Percentiles rank a stretch among this genome's conserved stretches.
These are phyloP conservation scores for Penicillium glabrum DNA, from an alignment of 2,329 filamentous ascomycete genomes.

Conservation along the genomic window DNA sequence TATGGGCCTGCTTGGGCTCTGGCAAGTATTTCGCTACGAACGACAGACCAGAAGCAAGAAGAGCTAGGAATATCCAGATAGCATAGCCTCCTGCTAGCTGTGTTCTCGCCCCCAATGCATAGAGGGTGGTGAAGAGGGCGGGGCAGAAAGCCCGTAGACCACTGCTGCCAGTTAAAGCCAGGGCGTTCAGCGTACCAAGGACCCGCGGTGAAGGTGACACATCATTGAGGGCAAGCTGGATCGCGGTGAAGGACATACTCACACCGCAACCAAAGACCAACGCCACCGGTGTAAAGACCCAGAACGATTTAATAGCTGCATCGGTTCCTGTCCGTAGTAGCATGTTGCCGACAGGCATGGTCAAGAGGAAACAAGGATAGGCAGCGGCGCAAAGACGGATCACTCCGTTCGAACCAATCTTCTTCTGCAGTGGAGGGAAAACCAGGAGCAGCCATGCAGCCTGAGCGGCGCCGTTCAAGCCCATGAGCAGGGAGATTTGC, in stretches of 20 bases:
- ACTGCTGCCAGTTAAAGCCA: slow-evolving; percentile 63
- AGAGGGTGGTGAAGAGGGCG: slow-evolving; percentile 65
- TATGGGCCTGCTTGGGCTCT: slow-evolving; percentile 4
- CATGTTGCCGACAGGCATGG: slow-evolving; percentile 56
- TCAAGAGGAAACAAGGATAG: slow-evolving; percentile 66
- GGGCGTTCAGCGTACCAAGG: slow-evolving; percentile 70
- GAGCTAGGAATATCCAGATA: slow-evolving; percentile 51
- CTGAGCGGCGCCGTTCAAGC: slow-evolving; percentile 64
- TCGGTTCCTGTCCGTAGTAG: slow-evolving; percentile 50
- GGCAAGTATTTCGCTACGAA: slow-evolving; percentile 24
- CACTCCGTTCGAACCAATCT: slow-evolving; percentile 65
- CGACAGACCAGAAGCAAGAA: slow-evolving; percentile 36
- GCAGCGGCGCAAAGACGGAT: slow-evolving; percentile 57
- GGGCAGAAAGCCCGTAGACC: slow-evolving; percentile 66
- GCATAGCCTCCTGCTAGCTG: slow-evolving; percentile 65
- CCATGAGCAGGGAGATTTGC: slow-evolving; percentile 68
- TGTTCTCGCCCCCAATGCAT: slow-evolving; percentile 63
- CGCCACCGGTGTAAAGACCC: slow-evolving; percentile 49
- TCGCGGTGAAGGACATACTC: slow-evolving; percentile 68
- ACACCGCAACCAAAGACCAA: slow-evolving; percentile 62
- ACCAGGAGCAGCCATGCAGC: slow-evolving; percentile 68
- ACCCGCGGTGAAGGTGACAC: slow-evolving; percentile 64
- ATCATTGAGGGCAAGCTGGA: slow-evolving; percentile 74
- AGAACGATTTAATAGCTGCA: slow-evolving; percentile 53
- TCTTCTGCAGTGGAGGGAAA: slow-evolving; percentile 68